phyloP scores from a whole-genome alignment of 2,329 filamentous ascomycete genomes.

The Huntiella bhutanensis region DNA sequence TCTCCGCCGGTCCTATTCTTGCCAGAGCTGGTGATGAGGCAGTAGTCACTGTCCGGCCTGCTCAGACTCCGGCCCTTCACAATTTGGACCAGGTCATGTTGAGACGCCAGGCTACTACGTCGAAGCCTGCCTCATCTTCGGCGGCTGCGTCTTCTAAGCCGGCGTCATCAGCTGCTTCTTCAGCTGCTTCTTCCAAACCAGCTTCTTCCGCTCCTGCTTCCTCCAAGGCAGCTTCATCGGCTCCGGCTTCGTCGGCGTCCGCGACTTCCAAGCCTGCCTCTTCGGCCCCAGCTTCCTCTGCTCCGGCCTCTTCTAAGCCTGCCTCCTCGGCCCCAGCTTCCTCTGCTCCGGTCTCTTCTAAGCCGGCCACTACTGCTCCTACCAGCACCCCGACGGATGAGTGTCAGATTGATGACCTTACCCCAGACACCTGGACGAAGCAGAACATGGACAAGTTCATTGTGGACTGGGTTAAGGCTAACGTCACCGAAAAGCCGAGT shows the following conservation, averaged over 20 bases:
- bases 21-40: not conserved
- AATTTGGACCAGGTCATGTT: not conserved
- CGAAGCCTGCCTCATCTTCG: not conserved
- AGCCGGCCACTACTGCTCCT: not conserved
- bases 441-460: slow-evolving; percentile 6
- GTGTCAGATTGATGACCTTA: slow-evolving; percentile 1
- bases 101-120: not conserved
- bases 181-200: not conserved
- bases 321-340: not conserved
- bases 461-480: slow-evolving; percentile 8
- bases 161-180: not conserved
- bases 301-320: not conserved
- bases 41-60: no score
- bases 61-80: not conserved
- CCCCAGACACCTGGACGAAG: not conserved
- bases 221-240: no score
- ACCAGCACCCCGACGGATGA: not conserved
- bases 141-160: not conserved
- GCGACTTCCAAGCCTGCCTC: not conserved
- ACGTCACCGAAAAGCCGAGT: not conserved
- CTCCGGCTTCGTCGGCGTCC: no score
- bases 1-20: slow-evolving; percentile 2
- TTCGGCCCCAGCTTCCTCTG: not conserved
- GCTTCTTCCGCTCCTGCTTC: no score
- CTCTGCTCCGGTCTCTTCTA: not conserved